These are phyloP conservation scores for Nicotiana knightiana DNA, from an alignment of 257 asterid genomes.

Conservation along the genomic window DNA sequence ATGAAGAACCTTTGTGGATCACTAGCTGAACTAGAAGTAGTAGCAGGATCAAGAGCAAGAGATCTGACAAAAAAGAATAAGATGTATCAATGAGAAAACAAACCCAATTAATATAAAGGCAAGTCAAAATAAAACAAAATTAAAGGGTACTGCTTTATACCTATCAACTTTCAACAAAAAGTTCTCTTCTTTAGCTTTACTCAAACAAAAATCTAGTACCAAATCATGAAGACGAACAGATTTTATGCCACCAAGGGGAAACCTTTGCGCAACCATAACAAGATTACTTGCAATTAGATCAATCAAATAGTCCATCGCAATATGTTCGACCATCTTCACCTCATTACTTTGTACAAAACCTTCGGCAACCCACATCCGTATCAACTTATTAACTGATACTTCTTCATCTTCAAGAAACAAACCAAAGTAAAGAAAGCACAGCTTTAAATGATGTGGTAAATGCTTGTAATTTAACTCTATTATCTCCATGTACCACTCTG, in stretches of 20 bases:
- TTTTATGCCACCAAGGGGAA: constrained; percentile 9
- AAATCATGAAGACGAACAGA: constrained; percentile 11
- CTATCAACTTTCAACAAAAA: background rate
- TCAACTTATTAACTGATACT: constrained; percentile 9
- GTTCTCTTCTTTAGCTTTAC: constrained; percentile 7
- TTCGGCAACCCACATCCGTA: constrained; percentile 13
- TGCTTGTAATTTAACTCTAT: constrained; percentile 1
- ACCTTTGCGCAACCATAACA: background rate
- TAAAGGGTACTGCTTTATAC: background rate
- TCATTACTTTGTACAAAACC: constrained; percentile 10
- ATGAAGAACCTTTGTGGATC: background rate
- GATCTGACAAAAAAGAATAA: background rate
- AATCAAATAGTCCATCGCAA: constrained; percentile 8
- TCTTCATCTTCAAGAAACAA: constrained; percentile 6
- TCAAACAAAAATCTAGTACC: background rate
- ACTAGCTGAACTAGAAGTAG: background rate
- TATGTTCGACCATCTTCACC: background rate
- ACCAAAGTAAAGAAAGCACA: constrained; percentile 16
- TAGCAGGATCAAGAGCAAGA: background rate
- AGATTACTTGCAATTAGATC: constrained; percentile 9
- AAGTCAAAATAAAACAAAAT: background rate
- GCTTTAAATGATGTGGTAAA: constrained; percentile 8
- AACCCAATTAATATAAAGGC: background rate
- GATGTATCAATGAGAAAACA: background rate
- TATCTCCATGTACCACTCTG: background rate